Conservation (phyloP, 2,329 filamentous ascomycete genomes). For the Fusarium clavum region DNA sequence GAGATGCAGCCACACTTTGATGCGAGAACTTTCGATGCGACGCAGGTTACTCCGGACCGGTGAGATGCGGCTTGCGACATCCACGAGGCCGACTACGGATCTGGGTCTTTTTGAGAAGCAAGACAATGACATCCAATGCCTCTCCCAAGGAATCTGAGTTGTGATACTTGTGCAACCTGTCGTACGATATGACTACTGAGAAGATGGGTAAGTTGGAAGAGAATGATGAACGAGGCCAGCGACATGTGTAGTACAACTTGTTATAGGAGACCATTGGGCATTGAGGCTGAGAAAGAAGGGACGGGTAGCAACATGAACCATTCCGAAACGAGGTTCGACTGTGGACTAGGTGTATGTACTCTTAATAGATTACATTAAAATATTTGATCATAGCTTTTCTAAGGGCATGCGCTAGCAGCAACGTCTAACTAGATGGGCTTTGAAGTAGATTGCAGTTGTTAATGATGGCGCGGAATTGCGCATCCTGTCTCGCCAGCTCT, state of each 20-base stretch:
- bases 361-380: conserved; percentile 28
- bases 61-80: conserved; percentile 27
- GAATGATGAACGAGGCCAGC: conserved; percentile 24
- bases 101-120: conserved; percentile 5
- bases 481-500: conserved; percentile 54
- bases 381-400: conserved; percentile 4
- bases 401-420: conserved; percentile 19
- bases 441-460: conserved; percentile 54
- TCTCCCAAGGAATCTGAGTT: conserved; percentile 20
- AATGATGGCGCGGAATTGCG: conserved; percentile 59
- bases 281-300: conserved; percentile 33
- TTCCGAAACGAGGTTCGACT: conserved; percentile 21
- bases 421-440: conserved; percentile 27
- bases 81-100: conserved; percentile 3
- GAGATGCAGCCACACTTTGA: conserved; percentile 30
- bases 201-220: conserved; percentile 6
- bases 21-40: conserved; percentile 23
- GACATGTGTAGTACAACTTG: conserved; percentile 21
- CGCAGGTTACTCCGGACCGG: conserved; percentile 24
- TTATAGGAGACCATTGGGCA: conserved; percentile 30
- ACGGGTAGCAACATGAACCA: conserved; percentile 29
- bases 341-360: conserved; percentile 9
- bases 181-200: conserved; percentile 19
- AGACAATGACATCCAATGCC: conserved; percentile 4
- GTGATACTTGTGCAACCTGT: conserved; percentile 21